phyloP scores from a whole-genome alignment of 106 monocot species.

The Posidonia australis region DNA sequence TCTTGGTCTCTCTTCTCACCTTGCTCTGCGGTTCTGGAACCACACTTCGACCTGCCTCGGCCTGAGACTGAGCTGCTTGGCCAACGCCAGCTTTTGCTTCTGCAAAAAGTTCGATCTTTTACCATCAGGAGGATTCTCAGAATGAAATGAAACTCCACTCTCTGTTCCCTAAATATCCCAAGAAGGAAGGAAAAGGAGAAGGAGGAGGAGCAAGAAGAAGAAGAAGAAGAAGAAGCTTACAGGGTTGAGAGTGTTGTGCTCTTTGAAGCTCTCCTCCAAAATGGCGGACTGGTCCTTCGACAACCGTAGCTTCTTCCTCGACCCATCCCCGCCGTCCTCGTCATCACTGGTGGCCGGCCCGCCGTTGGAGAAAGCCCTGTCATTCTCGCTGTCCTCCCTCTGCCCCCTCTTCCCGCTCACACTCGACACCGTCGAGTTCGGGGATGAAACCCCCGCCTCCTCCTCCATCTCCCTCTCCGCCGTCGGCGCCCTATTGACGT shows the following conservation, averaged over 20 bases:
- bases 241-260: slow-evolving; percentile 23
- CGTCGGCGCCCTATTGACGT: slow-evolving; percentile 14
- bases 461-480: background rate
- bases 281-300: slow-evolving; percentile 15
- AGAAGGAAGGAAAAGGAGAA: too few species aligned
- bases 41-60: slow-evolving; percentile 12
- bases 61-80: background rate
- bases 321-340: slow-evolving; percentile 11
- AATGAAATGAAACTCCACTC: background rate
- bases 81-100: slow-evolving; percentile 9
- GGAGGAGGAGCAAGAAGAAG: background rate
- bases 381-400: slow-evolving; percentile 7
- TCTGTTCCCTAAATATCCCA: background rate
- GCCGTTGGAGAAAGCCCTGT: background rate
- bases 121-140: background rate
- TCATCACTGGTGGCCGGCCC: slow-evolving; percentile 7
- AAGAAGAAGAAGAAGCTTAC: background rate
- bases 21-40: slow-evolving; percentile 11
- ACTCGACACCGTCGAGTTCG: slow-evolving; percentile 14
- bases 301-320: slow-evolving; percentile 18
- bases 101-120: background rate
- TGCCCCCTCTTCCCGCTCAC: slow-evolving; percentile 3
- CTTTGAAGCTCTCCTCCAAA: slow-evolving; percentile 22
- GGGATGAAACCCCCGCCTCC: slow-evolving; percentile 10
- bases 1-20: background rate